phyloP scores from a whole-genome alignment of 202 grass and related monocot species.

The Alloteropsis angusta region DNA sequence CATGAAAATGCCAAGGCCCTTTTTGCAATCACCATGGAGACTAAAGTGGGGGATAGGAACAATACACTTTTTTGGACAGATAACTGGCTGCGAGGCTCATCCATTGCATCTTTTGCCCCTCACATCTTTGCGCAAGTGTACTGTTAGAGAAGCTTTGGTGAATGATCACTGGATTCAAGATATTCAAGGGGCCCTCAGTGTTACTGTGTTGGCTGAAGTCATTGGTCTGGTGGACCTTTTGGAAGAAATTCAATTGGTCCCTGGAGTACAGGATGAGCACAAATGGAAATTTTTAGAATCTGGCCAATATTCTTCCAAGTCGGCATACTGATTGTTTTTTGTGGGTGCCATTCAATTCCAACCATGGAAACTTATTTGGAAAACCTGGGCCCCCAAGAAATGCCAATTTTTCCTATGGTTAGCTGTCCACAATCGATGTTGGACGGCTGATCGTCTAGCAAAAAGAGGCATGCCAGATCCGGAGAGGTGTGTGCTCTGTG shows the following conservation, averaged over 20 bases:
- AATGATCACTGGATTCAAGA: neutral
- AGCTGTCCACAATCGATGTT: no score
- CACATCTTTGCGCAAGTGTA: neutral
- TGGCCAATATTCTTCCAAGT: neutral
- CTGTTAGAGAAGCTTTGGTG: no score
- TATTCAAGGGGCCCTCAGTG: neutral
- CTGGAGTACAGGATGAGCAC: neutral
- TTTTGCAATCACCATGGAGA: no score
- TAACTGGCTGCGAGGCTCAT: neutral
- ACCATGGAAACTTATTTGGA: neutral
- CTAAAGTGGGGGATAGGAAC: neutral
- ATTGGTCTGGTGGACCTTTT: neutral
- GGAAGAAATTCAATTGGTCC: neutral
- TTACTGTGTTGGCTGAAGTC: neutral
- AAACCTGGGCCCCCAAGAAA: neutral
- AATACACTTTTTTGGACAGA: neutral
- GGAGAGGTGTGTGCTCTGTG: no score
- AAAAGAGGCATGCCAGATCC: no score
- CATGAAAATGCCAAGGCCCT: no score
- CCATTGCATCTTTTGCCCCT: no score
- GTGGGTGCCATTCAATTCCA: neutral
- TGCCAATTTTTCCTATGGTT: no score
- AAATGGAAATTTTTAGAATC: neutral
- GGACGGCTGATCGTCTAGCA: no score
- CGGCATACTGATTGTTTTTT: neutral